Base-by-base conservation (phyloP, 2,329 filamentous ascomycete genomes). In the Helotiales sp. region DNA sequence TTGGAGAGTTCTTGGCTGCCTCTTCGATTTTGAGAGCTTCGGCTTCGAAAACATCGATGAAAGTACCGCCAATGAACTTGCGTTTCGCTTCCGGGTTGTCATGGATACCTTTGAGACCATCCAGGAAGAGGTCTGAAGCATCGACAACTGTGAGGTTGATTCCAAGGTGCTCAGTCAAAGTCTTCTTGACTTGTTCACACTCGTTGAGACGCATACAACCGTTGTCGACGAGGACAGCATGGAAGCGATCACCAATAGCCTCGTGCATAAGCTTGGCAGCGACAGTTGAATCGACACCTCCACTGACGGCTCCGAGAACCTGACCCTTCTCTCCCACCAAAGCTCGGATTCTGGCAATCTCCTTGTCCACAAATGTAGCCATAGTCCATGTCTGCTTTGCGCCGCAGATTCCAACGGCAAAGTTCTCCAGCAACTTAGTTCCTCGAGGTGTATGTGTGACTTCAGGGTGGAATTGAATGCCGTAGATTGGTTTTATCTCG, bases 81-180 rank as follows among this genome's bases (percentile, higher is more conserved):
- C 94, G 86, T 85, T 97, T 97, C 77, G 87, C 87, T 80, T 98
- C 94, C 0, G 95, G 94, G 32, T 89, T 65, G 65, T 92, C 93
- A 0, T 81, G 82, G 28, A 97, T 87, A 20, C 93, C 95, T 71
- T 87, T 86, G 0, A 98, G 87, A 26, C 89, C 85, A 32, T 82
- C 81, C n/a, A 97, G 83, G 83, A 98, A 98, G 28, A 86, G 82
- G 68, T 96, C 84, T 10, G 86, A 85, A 0, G 88, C 93, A 77
- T 98, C 91, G 1, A 96, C 88, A 30, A 98, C 90, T 0, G 92
- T 97, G 2, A 98, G 84, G 79, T 97, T 96, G 79, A 98, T 96
- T 1, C 92, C 92, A 0, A 98, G 86, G 72, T 96, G 89, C 75
- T 93, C 79, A 1, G 85, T 85, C 2, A 98, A 86, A 0, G 89